Evolutionary conservation across 2,329 filamentous ascomycete genomes (phyloP).

Genomic region (Emmonsia crescens): DNA sequence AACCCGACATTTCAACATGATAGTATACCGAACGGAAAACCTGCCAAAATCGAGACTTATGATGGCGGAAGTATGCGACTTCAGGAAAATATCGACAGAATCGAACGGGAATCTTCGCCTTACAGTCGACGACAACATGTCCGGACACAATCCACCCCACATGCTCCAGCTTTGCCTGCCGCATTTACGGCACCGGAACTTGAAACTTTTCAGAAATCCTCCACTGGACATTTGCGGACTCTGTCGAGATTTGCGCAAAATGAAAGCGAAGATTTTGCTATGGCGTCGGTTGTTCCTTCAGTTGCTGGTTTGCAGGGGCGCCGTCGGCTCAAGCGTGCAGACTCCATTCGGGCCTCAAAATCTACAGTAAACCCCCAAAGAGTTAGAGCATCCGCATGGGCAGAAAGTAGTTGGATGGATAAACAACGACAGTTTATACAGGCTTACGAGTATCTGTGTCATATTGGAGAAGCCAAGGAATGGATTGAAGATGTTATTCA

Average conservation of each 20-base stretch:
- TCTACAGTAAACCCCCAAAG: conserved; percentile 34
- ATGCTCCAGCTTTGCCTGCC: conserved; percentile 21
- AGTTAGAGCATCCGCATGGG: conserved; percentile 57
- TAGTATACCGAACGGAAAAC: background rate
- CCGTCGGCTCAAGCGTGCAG: conserved; percentile 64
- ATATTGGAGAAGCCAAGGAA: conserved; percentile 97
- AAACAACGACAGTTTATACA: conserved; percentile 92
- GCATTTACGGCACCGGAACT: conserved; percentile 53
- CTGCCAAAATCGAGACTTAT: background rate
- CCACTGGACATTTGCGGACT: conserved; percentile 78
- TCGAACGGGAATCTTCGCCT: conserved; percentile 10
- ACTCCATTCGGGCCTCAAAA: conserved; percentile 43
- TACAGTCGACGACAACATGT: conserved; percentile 20
- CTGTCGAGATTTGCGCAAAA: conserved; percentile 72
- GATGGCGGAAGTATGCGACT: conserved; percentile 15
- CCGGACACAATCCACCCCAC: conserved; percentile 22
- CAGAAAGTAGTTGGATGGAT: conserved; percentile 94
- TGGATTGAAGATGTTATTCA: conserved; percentile 95
- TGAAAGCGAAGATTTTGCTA: conserved; percentile 67
- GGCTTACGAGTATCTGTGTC: conserved; percentile 96
- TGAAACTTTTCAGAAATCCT: conserved; percentile 72
- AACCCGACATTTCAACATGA: conserved; percentile 34
- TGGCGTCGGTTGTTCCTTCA: conserved; percentile 68
- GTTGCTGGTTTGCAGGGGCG: conserved; percentile 81
- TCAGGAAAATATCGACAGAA: conserved; percentile 17